Evolutionary conservation across 345 rosid species (phyloP), one percentile per base, ranked within the genome.

Genomic region (Hibiscus mutabilis): DNA sequence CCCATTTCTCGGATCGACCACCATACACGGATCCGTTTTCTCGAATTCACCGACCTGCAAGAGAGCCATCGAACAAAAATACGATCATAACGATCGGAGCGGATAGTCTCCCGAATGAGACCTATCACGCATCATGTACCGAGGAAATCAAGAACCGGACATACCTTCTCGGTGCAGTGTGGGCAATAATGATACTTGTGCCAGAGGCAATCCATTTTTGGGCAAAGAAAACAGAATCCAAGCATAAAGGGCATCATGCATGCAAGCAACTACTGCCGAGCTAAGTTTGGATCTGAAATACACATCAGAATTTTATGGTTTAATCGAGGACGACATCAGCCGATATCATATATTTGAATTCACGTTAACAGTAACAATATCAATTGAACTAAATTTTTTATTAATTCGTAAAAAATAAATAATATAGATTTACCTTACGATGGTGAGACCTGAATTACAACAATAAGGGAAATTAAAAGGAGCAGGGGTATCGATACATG

Each of bases 121-220:
- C 27, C 27, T 25, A 25, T 25, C 35, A 5, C 35, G 7, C 35
- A 33, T 33, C 35, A 33, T 33, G 35, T 33, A 33, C 35, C 35
- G 35, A 33, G 35, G 7, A 33, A 33, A 5, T 5, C 35, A 33
- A 33, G 35, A 5, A 33, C 35, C 7, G 7, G 35, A 5, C 35
- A 3, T 5, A 33, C 35, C 88, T 90, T 90, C 59, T 86, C 84
- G 5, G 77, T 79, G 84, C 99, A 92, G 70, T 75, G 71, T 14
- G 96, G 98, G 79, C 99, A 95, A 71, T 89, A 81, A 76, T 95
- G 99, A 78, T 92, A 86, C 73, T 95, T 95, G 81, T 89, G 94
- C 99, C 99, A 90, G 60, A 95, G 99, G 78, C 98, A 92, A 77
- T 95, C 97, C 94, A 86, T 88, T 52, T 97, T 86, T 66, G 97